Conservation (phyloP, 371 early-diverging fungal species). For the Mortierella sp. region DNA sequence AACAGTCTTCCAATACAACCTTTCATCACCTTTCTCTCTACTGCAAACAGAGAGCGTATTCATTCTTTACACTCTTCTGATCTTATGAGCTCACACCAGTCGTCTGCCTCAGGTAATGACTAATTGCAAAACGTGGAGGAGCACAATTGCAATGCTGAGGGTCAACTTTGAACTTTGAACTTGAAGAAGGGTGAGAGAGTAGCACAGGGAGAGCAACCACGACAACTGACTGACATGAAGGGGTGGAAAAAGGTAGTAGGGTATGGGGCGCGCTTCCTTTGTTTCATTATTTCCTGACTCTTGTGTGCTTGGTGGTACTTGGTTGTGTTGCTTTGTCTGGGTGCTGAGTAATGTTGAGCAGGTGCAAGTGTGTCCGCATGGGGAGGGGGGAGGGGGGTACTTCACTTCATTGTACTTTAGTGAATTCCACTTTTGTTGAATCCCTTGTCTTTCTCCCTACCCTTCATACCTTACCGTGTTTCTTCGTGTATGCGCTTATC, state of each 20-base stretch:
- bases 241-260: not conserved
- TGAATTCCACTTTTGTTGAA: not conserved
- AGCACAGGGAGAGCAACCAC: not conserved
- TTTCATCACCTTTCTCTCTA: not conserved
- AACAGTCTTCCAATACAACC: not conserved
- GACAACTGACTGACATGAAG: not conserved
- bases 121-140: not conserved
- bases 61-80: not conserved
- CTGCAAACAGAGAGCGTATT: not conserved
- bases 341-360: not conserved
- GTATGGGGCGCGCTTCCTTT: not conserved
- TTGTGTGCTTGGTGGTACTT: not conserved
- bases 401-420: not conserved
- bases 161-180: not conserved
- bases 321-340: not conserved
- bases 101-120: conserved; percentile 36
- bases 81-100: conserved; percentile 36
- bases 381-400: not conserved
- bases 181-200: conserved; percentile 4
- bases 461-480: too few relatives aligned
- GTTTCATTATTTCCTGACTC: not conserved
- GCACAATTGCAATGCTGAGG: not conserved
- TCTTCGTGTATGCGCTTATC: too few relatives aligned
- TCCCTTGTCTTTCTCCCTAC: not conserved
- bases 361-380: not conserved